Evolutionary conservation across 2,329 filamentous ascomycete species (phyloP), one percentile per base, ranked within the genome.

Genomic region (Fusarium sp.): DNA sequence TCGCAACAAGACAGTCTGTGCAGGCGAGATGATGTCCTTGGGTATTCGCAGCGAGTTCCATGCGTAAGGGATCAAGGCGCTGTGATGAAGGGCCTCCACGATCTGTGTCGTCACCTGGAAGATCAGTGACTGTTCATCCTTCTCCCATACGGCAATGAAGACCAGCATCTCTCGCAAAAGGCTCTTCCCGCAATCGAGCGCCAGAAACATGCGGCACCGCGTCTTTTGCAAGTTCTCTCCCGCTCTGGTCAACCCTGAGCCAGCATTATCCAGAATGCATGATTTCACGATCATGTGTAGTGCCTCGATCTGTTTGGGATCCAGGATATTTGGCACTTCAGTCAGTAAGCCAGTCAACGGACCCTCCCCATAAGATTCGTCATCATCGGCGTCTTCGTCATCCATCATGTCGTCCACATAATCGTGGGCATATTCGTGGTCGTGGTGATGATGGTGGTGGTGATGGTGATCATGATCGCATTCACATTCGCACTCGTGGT

Each of bases 81-180:
- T 97, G 71, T 95, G 92, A 53, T 98, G 90, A 48, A 98, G 93
- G 0, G 95, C 94, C 78, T 97, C 94, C 82, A 98, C 94, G 65
- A 98, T 97, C 80, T 98, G 95, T 46, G 94, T 92, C 80, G 97
- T 98, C 79, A 98, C 94, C 79, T 97, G 95, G 84, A 97, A 98
- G 76, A 98, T 97, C 39, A 97, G 89, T 66, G 97, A 94, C 65
- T 95, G 92, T 78, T 98, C 95, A 41, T 94, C 92, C 75, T 98
- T 91, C 77, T 98, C 95, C 95, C 95, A 98, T 9, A 97, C 95
- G 6, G 95, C 95, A 68, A 98, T 97, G 78, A 98, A 98, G 62
- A 98, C 97, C 44, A 98, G 86, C 75, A 98, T 89, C 79, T 98
- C 95, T 60, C 95, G 88, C 2, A 98, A 85, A 5, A 98, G 85